phyloP scores from a whole-genome alignment of 768 basidiomycete genomes.

The Asterophora parasitica region DNA sequence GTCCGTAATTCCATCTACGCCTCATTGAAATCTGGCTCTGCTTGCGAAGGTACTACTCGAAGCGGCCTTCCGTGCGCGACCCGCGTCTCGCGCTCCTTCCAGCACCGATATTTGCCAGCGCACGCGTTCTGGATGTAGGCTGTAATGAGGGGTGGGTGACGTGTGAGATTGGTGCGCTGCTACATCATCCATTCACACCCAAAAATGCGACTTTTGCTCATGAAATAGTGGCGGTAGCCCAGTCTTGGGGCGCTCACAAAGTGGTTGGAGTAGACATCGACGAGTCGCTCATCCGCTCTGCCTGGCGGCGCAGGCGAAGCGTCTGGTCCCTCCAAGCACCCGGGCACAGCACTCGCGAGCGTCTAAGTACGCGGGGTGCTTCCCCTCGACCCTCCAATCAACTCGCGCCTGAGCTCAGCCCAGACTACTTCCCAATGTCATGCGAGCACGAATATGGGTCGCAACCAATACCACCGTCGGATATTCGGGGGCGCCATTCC shows the following conservation, averaged over 20 bases:
- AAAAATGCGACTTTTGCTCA: not conserved
- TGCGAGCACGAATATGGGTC: slow-evolving; percentile 73
- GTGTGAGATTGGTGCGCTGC: slow-evolving; percentile 71
- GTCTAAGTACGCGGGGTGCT: slow-evolving; percentile 5
- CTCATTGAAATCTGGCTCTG: slow-evolving; percentile 1
- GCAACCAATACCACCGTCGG: slow-evolving; percentile 57
- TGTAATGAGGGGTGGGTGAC: slow-evolving; percentile 87
- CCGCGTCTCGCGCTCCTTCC: slow-evolving; percentile 64
- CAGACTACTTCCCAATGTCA: slow-evolving; percentile 71
- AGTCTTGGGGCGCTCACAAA: slow-evolving; percentile 52
- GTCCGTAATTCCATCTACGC: not conserved
- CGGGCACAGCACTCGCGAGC: not conserved
- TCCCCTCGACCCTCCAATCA: too few species aligned
- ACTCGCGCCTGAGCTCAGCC: too few species aligned
- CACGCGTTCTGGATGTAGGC: slow-evolving; percentile 75
- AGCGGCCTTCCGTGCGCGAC: slow-evolving; percentile 57
- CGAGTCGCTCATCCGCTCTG: slow-evolving; percentile 61
- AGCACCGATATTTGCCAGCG: slow-evolving; percentile 42
- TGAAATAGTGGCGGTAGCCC: slow-evolving; percentile 40
- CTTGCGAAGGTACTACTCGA: slow-evolving; percentile 64
- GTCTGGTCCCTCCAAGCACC: slow-evolving; percentile 70
- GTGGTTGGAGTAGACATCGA: slow-evolving; percentile 88
- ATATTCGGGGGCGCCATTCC: slow-evolving; percentile 23
- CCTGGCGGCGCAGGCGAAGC: slow-evolving; percentile 66
- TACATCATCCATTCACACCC: not conserved